Evolutionary conservation across 257 asterid species (phyloP).

Genomic region (Mentha longifolia): DNA sequence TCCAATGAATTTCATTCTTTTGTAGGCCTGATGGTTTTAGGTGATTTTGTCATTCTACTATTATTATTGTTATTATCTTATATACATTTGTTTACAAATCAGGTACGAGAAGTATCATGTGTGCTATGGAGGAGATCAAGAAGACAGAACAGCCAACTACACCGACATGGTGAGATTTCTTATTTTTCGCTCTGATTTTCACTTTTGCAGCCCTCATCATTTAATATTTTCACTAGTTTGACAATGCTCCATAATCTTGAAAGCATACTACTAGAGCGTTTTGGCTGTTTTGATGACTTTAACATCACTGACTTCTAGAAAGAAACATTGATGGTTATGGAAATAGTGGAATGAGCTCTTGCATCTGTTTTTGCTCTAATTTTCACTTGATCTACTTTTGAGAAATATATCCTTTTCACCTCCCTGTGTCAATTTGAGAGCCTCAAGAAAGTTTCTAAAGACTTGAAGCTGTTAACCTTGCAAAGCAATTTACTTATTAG

Average conservation of each 20-base stretch:
- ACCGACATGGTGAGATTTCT: conserved; percentile 79
- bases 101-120: conserved; percentile 98
- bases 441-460: no score
- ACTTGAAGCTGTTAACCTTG: no score
- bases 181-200: conserved; percentile 19
- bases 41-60: conserved; percentile 12
- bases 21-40: conserved; percentile 5
- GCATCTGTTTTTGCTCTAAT: conserved; percentile 6
- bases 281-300: conserved; percentile 22
- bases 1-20: conserved; percentile 10
- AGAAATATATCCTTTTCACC: neutral
- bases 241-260: neutral
- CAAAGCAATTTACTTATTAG: no score
- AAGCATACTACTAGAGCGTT: neutral
- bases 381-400: neutral
- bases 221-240: neutral
- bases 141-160: conserved; percentile 89
- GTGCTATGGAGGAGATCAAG: conserved; percentile 87
- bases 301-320: neutral
- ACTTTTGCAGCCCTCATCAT: neutral
- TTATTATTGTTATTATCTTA: neutral
- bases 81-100: conserved; percentile 33
- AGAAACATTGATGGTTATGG: neutral
- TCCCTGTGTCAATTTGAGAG: neutral
- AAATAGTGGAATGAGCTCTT: conserved; percentile 6